These are phyloP conservation scores for Starmerella floricola DNA, from an alignment of 805 yeast species.

Conservation along the genomic window DNA sequence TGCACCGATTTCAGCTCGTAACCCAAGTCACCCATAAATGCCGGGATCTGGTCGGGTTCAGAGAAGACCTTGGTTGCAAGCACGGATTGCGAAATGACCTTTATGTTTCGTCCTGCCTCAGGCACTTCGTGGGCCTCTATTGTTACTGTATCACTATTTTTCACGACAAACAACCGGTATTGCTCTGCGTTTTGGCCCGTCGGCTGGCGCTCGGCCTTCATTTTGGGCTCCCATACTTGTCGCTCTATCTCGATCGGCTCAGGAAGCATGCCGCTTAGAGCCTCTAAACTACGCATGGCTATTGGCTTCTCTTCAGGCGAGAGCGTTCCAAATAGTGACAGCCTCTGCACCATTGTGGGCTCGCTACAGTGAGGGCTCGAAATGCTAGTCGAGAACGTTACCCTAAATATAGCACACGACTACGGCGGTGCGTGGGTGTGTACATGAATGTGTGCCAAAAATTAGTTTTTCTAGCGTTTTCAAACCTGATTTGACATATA, in stretches of 20 bases:
- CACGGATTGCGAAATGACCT: conserved; percentile 53
- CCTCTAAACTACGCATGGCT: conserved; percentile 27
- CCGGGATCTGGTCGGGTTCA: conserved; percentile 28
- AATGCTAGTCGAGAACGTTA: no score
- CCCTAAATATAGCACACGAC: no score
- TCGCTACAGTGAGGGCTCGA: no score
- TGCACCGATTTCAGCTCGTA: conserved; percentile 52
- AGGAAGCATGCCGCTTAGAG: conserved; percentile 31
- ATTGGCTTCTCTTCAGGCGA: conserved; percentile 26
- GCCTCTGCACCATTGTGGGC: conserved; percentile 28
- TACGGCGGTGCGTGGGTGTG: no score
- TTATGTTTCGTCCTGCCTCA: conserved; percentile 31
- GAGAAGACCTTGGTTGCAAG: conserved; percentile 37
- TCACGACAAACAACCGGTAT: conserved; percentile 25
- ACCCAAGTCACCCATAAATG: conserved; percentile 51
- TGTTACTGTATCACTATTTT: background rate
- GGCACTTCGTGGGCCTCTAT: conserved; percentile 29
- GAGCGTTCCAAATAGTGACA: conserved; percentile 28
- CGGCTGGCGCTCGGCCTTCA: conserved; percentile 24
- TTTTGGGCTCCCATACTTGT: conserved; percentile 28
- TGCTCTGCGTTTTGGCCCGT: conserved; percentile 29
- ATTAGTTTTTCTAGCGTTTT: no score
- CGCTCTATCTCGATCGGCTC: conserved; percentile 22
- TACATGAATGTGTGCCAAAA: no score
- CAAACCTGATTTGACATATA: no score